phyloP scores from a whole-genome alignment of 1,139 yeast species.

The Debaryomyces subglobosus region DNA sequence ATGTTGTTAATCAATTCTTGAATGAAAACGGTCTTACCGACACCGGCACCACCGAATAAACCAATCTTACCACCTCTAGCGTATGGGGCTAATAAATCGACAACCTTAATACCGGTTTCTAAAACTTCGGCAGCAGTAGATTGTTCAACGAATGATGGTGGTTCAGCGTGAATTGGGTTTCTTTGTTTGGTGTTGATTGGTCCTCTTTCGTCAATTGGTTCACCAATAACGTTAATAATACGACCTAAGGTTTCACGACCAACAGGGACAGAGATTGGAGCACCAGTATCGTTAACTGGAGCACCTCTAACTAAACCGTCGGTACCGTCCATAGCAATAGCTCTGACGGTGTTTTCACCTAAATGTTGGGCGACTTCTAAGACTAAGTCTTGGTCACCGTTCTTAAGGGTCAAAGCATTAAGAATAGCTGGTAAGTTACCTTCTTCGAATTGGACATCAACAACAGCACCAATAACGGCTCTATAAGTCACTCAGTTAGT shows the following conservation, averaged over 20 bases:
- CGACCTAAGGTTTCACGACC: conserved; percentile 99
- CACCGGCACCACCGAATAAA: conserved; percentile 99
- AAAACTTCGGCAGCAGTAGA: conserved; percentile 97
- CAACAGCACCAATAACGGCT: conserved; percentile 99
- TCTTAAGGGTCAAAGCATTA: conserved; percentile 89
- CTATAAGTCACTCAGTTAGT: conserved; percentile 36
- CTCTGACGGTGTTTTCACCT: conserved; percentile 99
- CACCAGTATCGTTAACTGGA: conserved; percentile 88
- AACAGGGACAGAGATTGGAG: conserved; percentile 98
- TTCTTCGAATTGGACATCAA: conserved; percentile 98
- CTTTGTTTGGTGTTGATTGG: conserved; percentile 90
- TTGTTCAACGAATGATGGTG: conserved; percentile 95
- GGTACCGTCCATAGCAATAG: conserved; percentile 99
- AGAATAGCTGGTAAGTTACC: conserved; percentile 96
- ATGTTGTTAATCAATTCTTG: conserved; percentile 99
- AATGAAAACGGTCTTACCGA: conserved; percentile 99
- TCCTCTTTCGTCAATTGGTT: conserved; percentile 99
- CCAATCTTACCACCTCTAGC: conserved; percentile 99
- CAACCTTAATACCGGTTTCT: conserved; percentile 99
- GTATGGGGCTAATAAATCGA: conserved; percentile 98
- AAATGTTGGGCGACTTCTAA: conserved; percentile 99
- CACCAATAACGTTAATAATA: conserved; percentile 98
- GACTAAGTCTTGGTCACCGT: conserved; percentile 71
- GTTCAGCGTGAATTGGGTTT: conserved; percentile 98
- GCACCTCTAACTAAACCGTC: conserved; percentile 99